Conservation (phyloP, 2,329 filamentous ascomycete species). For the Epichloe sibirici region DNA sequence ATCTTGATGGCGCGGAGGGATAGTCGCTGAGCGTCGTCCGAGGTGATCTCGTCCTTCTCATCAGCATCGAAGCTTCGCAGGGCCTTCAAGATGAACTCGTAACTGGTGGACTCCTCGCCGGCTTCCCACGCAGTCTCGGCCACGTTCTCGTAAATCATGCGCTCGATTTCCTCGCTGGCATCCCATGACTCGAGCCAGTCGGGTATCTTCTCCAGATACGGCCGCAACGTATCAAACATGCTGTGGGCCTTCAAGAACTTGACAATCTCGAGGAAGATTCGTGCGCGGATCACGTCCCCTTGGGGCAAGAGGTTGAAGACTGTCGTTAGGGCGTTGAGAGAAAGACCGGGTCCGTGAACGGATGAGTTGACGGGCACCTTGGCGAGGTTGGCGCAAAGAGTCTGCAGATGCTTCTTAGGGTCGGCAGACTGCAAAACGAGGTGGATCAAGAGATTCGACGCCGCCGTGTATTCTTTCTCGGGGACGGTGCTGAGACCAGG, state of each 20-base stretch:
- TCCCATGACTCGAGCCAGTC: slow-evolving; percentile 77
- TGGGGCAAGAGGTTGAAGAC: slow-evolving; percentile 87
- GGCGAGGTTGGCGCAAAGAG: slow-evolving; percentile 79
- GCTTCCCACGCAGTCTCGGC: slow-evolving; percentile 69
- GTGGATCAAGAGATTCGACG: slow-evolving; percentile 94
- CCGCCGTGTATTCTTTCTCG: slow-evolving; percentile 92
- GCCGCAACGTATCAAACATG: slow-evolving; percentile 73
- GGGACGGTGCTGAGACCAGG: slow-evolving; percentile 68
- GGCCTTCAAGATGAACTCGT: slow-evolving; percentile 54
- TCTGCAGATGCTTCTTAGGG: slow-evolving; percentile 72
- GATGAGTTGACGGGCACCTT: slow-evolving; percentile 80
- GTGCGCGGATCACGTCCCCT: slow-evolving; percentile 68
- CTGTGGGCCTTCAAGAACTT: slow-evolving; percentile 64
- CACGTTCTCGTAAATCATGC: slow-evolving; percentile 73
- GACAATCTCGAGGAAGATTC: slow-evolving; percentile 82
- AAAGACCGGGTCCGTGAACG: slow-evolving; percentile 71
- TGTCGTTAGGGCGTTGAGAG: slow-evolving; percentile 82
- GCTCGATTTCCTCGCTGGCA: slow-evolving; percentile 66
- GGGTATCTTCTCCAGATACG: slow-evolving; percentile 73
- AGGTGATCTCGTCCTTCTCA: slow-evolving; percentile 41
- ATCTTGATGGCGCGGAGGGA: slow-evolving; percentile 45
- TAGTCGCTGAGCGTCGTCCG: slow-evolving; percentile 47
- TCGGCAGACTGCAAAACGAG: slow-evolving; percentile 79
- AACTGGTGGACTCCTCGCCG: slow-evolving; percentile 58
- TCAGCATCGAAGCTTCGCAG: slow-evolving; percentile 47